Conservation (phyloP, 83 land plant genomes). For the Thuja plicata region DNA sequence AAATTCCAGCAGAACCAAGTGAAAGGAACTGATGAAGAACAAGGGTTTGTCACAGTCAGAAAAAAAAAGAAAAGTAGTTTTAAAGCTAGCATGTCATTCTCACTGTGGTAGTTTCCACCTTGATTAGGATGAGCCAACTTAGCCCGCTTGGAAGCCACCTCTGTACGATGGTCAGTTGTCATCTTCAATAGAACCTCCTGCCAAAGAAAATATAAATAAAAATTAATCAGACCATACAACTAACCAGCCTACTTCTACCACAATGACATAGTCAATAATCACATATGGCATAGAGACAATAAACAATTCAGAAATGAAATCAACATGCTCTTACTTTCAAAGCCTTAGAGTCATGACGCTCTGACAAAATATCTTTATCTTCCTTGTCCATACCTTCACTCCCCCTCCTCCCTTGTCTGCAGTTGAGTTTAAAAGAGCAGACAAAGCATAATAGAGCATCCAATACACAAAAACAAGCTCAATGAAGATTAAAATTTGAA, state of each 20-base stretch:
- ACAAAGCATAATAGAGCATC: background rate
- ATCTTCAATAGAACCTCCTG: constrained; percentile 83
- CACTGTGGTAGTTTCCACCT: constrained; percentile 36
- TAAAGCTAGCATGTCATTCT: background rate
- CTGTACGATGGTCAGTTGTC: constrained; percentile 78
- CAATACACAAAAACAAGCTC: constrained; percentile 8
- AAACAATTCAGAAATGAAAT: constrained; percentile 8
- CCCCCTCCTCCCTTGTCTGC: constrained; percentile 43
- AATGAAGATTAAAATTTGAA: background rate
- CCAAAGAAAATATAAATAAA: background rate
- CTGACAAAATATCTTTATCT: constrained; percentile 55
- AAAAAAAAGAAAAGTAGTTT: background rate
- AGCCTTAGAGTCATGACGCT: constrained; percentile 64
- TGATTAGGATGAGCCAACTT: constrained; percentile 43
- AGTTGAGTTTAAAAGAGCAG: background rate
- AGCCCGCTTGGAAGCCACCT: constrained; percentile 76
- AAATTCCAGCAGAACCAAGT: background rate
- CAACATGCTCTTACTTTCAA: constrained; percentile 60
- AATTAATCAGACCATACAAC: background rate
- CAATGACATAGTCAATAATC: background rate
- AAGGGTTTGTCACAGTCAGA: background rate
- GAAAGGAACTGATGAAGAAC: background rate
- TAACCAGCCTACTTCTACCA: constrained; percentile 17
- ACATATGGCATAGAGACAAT: background rate
- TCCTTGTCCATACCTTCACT: constrained; percentile 29